phyloP scores from a whole-genome alignment of 495 filamentous ascomycete genomes.

The Hyaloscypha bicolor region DNA sequence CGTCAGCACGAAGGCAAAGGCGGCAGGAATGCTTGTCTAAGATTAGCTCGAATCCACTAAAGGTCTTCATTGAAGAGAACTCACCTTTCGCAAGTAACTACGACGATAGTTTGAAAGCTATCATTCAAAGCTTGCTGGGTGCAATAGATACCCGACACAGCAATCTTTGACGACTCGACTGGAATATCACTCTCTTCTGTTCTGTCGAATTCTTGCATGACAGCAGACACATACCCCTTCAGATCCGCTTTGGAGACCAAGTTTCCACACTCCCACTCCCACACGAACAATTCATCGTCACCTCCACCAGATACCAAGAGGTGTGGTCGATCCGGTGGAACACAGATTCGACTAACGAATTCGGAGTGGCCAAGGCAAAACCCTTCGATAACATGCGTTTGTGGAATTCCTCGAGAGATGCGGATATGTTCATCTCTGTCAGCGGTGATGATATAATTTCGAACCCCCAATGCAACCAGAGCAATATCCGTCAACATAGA shows the following conservation, averaged over 20 bases:
- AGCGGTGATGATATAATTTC: slow-evolving; percentile 79
- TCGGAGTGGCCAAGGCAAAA: slow-evolving; percentile 86
- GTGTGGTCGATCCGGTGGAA: slow-evolving; percentile 54
- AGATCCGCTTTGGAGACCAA: slow-evolving; percentile 57
- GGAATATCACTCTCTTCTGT: slow-evolving; percentile 12
- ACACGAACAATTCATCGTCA: slow-evolving; percentile 73
- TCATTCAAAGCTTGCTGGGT: slow-evolving; percentile 28
- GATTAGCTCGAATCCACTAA: slow-evolving; percentile 29
- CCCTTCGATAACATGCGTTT: slow-evolving; percentile 84
- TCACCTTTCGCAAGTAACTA: slow-evolving; percentile 74
- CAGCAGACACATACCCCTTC: slow-evolving; percentile 37
- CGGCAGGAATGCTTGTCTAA: slow-evolving; percentile 54
- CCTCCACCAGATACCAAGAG: slow-evolving; percentile 85
- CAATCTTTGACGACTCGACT: slow-evolving; percentile 45
- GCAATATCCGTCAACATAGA: slow-evolving; percentile 83
- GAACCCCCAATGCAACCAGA: slow-evolving; percentile 45
- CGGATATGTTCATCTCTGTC: slow-evolving; percentile 98
- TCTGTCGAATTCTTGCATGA: not conserved
- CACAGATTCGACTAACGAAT: slow-evolving; percentile 76
- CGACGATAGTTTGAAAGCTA: slow-evolving; percentile 39
- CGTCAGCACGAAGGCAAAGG: slow-evolving; percentile 60
- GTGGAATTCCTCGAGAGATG: slow-evolving; percentile 78
- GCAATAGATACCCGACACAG: slow-evolving; percentile 51
- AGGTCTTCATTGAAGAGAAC: slow-evolving; percentile 24
- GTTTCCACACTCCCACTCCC: slow-evolving; percentile 71